Base-by-base conservation (phyloP, 768 basidiomycete species). In the Hypholoma fasciculare region DNA sequence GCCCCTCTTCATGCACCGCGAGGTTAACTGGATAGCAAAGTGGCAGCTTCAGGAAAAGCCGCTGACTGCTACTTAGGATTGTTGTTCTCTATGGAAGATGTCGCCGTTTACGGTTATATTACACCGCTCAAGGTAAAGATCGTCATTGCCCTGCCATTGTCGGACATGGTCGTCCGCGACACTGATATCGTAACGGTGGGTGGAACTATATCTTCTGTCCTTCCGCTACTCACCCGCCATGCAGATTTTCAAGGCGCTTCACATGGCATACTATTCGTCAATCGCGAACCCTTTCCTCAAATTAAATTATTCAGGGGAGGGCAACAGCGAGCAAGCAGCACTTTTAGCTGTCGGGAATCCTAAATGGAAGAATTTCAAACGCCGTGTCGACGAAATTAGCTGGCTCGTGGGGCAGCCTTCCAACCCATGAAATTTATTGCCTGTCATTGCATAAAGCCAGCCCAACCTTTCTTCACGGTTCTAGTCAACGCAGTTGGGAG, bases 21-120 rank as follows among this genome's bases (percentile, higher is more conserved):
- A 34, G 20, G 52, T 38, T 17, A 23, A 38, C 43, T 17, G 23
- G 40, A 53, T 23, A 54, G 61, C 27, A 30, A 27, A 81, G 80
- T 80, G 43, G 72, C 67, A 68, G 76, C 79, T 59, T 81, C 79
- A 16, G 78, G 78, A 27, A 93, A 92, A 71, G 75, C 82, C 3
- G 78, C 76, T 4, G 93, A 96, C 36, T 88, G 89, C 68, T 96
- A 95, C 67, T 80, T 94, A 38, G 94, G 93, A 5, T 77, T 96
- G 55, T 73, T 96, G 23, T 94, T 92, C 70, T 82, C 88, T n/a
- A 89, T 96, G 80, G 94, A 96, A 72, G 94, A 96, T 63, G 89
- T 92, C 50, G 93, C 92, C 2, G 91, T 94, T 39, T 96, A 96
- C 71, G 94, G 94, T 40, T 96, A 94, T 72, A 84, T 94, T 50